Evolutionary conservation across 75 land plant genomes (phyloP).

Genomic region (Cunninghamia lanceolata): DNA sequence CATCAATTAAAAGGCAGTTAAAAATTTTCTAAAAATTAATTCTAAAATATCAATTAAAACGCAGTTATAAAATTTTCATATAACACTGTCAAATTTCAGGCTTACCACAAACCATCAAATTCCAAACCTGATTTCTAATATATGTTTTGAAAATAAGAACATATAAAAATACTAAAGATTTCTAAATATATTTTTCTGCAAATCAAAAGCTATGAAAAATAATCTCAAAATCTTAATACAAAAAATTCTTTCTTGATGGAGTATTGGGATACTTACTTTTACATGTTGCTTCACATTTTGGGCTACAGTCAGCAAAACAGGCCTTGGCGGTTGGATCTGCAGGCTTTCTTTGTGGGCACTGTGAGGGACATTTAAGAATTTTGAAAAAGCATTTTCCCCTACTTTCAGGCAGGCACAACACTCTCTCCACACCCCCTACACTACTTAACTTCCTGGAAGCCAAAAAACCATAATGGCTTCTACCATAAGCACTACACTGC

Average conservation of each 20-base stretch:
- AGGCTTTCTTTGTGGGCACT: constrained; percentile 37
- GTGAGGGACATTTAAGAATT: constrained; percentile 18
- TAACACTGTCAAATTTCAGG: no score
- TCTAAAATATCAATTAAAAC: no score
- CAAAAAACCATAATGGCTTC: not conserved
- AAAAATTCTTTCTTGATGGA: not conserved
- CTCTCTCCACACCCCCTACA: not conserved
- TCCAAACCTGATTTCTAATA: no score
- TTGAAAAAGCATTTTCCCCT: not conserved
- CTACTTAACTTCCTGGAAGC: no score
- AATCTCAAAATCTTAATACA: not conserved
- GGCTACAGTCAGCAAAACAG: constrained; percentile 49
- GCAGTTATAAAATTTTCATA: no score
- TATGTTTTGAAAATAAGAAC: no score
- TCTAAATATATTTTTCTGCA: not conserved
- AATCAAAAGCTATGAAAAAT: not conserved
- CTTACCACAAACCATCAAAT: no score
- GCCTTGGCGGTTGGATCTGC: constrained; percentile 30
- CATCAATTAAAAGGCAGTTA: no score
- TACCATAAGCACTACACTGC: not conserved
- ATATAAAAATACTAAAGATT: no score
- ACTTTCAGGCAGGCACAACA: not conserved
- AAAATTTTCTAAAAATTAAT: no score
- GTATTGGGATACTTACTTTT: constrained; percentile 22
- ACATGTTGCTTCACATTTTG: constrained; percentile 50